Evolutionary conservation across 768 basidiomycete species (phyloP).

Genomic region (Russula olivacea): DNA sequence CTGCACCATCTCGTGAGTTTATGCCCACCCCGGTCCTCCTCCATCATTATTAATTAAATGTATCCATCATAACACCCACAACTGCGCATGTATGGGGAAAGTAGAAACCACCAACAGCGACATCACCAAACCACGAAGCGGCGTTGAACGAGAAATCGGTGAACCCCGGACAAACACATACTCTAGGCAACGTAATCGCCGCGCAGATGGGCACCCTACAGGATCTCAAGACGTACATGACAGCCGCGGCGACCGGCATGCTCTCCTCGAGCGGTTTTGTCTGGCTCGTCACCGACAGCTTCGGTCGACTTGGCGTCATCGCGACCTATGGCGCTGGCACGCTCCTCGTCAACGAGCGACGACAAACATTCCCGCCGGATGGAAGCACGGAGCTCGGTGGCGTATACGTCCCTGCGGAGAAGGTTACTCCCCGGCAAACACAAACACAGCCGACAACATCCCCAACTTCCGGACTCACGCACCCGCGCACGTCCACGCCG

Average conservation of each 20-base stretch:
- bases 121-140: conserved; percentile 29
- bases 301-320: conserved; percentile 59
- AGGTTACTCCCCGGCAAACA: neutral
- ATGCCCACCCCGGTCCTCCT: neutral
- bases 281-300: conserved; percentile 76
- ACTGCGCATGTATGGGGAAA: neutral
- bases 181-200: conserved; percentile 36
- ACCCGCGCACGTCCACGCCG: neutral
- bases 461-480: conserved; percentile 9
- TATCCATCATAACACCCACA: neutral
- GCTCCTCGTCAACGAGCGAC: conserved; percentile 51
- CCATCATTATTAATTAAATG: neutral
- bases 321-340: conserved; percentile 90
- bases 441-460: neutral
- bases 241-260: conserved; percentile 61
- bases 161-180: conserved; percentile 31
- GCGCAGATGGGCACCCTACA: conserved; percentile 56
- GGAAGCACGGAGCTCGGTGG: conserved; percentile 8
- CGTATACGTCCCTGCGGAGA: conserved; percentile 12
- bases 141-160: conserved; percentile 33
- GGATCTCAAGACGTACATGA: conserved; percentile 68
- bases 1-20: conserved; percentile 72
- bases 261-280: conserved; percentile 77
- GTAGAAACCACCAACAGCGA: conserved; percentile 34
- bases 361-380: conserved; percentile 14